A percentile compares a stretch with the other conserved stretches of the same genome.
Evolutionary conservation across 345 rosid genomes (phyloP).

Genomic region (Ceriops decandra): DNA sequence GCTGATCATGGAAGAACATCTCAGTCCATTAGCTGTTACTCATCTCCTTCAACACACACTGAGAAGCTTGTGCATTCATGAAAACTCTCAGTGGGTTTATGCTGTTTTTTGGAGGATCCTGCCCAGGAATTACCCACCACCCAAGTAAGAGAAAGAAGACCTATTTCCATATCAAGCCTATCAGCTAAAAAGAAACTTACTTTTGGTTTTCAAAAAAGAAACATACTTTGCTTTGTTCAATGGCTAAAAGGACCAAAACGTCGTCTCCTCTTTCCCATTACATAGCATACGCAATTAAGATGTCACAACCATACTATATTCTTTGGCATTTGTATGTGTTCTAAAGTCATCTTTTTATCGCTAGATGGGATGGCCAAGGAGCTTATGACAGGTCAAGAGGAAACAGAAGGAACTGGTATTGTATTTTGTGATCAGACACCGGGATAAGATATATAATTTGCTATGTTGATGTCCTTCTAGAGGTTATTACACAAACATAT

Average conservation of each 20-base stretch:
- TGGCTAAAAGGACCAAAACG: not conserved
- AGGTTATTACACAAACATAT: not conserved
- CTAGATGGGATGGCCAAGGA: slow-evolving; percentile 95
- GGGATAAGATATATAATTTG: not conserved
- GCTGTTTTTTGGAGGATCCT: slow-evolving; percentile 99
- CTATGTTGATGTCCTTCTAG: not conserved
- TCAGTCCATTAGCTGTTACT: slow-evolving; percentile 76
- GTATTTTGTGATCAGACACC: not conserved
- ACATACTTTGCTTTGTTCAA: not conserved
- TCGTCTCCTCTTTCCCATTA: not conserved
- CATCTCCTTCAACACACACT: slow-evolving; percentile 98
- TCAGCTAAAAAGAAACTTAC: not conserved
- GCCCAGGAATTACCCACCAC: slow-evolving; percentile 97
- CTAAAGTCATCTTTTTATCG: slow-evolving; percentile 3
- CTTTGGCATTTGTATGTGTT: not conserved
- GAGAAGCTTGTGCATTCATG: slow-evolving; percentile 84
- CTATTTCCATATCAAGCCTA: not conserved
- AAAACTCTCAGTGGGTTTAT: slow-evolving; percentile 94
- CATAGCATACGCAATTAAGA: not conserved
- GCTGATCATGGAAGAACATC: slow-evolving; percentile 41
- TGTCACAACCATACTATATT: not conserved
- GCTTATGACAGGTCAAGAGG: slow-evolving; percentile 96
- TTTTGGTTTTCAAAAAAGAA: not conserved
- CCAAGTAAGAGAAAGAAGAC: slow-evolving; percentile 57
- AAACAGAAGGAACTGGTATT: slow-evolving; percentile 93